A percentile compares a stretch with the other conserved stretches of the same genome.
Conservation (phyloP, 306 rosid genomes). For the Citrullus mucosospermus region DNA sequence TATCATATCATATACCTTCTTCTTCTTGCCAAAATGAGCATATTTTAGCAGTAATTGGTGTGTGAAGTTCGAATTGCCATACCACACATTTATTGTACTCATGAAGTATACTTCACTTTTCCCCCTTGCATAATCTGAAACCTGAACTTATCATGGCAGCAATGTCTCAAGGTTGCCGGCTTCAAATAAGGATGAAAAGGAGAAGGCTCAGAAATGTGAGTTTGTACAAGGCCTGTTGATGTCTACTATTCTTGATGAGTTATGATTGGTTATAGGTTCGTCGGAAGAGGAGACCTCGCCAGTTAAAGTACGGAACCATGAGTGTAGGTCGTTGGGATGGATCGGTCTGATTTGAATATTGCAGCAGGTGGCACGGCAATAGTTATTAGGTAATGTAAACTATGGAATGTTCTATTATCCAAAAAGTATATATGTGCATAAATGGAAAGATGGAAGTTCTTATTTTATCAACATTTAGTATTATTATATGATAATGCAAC, state of each 20-base stretch:
- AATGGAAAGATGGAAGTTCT: slow-evolving; percentile 33
- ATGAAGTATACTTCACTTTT: not conserved
- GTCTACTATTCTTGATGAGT: slow-evolving; percentile 63
- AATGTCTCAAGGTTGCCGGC: slow-evolving; percentile 21
- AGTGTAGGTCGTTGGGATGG: not conserved
- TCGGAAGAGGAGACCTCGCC: not conserved
- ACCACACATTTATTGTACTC: too few relatives aligned
- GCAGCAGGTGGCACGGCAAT: slow-evolving; percentile 20
- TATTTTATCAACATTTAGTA: slow-evolving; percentile 1
- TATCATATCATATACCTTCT: not conserved
- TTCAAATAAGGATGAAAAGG: slow-evolving; percentile 51
- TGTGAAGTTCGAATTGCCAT: too few relatives aligned
- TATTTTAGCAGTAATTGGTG: too few relatives aligned
- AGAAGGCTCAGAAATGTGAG: slow-evolving; percentile 58
- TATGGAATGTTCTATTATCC: slow-evolving; percentile 26
- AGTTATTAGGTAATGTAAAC: slow-evolving; percentile 26
- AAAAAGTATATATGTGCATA: slow-evolving; percentile 20
- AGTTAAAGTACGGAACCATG: not conserved
- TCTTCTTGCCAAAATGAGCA: not conserved
- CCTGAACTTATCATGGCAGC: slow-evolving; percentile 26
- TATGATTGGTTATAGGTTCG: slow-evolving; percentile 22
- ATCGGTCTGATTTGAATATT: not conserved
- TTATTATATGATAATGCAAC: slow-evolving; percentile 2
- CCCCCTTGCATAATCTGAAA: not conserved
- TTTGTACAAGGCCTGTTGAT: slow-evolving; percentile 68